phyloP scores from a whole-genome alignment of 352 stramenopile genomes.

The Bremia lactucae region DNA sequence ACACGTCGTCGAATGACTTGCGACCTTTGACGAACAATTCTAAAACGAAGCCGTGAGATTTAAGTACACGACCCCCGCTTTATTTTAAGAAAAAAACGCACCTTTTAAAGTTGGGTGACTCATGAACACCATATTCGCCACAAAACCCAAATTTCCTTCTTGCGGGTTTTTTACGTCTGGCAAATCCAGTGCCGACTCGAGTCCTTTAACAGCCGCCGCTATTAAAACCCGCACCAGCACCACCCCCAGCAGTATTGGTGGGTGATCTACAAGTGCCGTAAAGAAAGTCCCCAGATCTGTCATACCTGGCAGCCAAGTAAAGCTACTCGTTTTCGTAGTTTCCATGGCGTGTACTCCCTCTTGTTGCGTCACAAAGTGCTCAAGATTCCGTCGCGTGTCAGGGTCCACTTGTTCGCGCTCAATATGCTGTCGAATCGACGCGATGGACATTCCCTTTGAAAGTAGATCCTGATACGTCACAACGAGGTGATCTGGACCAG shows the following conservation, averaged over 20 bases:
- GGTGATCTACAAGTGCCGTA: constrained; percentile 35
- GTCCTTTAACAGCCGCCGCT: constrained; percentile 17
- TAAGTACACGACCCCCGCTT: neutral
- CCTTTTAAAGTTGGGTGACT: constrained; percentile 56
- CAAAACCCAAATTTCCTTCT: constrained; percentile 54
- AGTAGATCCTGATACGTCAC: constrained; percentile 55
- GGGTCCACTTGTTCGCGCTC: constrained; percentile 54
- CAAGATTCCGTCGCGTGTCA: constrained; percentile 32
- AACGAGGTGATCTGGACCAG: constrained; percentile 36
- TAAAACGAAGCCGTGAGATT: constrained; percentile 10
- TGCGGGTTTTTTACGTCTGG: constrained; percentile 54
- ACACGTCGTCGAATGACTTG: constrained; percentile 64
- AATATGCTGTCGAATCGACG: constrained; percentile 58
- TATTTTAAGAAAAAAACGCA: constrained; percentile 5
- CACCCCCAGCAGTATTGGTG: constrained; percentile 54
- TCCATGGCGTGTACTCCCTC: constrained; percentile 20
- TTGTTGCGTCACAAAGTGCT: constrained; percentile 37
- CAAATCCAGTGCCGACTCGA: constrained; percentile 36
- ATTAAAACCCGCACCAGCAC: constrained; percentile 49
- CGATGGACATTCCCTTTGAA: constrained; percentile 42
- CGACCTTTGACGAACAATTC: constrained; percentile 53
- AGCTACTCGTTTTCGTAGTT: constrained; percentile 2
- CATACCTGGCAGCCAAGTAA: constrained; percentile 41
- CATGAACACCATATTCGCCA: constrained; percentile 47
- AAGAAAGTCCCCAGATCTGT: constrained; percentile 41